Conservation (phyloP, 495 filamentous ascomycete genomes). For the Penicillium psychrofluorescens region DNA sequence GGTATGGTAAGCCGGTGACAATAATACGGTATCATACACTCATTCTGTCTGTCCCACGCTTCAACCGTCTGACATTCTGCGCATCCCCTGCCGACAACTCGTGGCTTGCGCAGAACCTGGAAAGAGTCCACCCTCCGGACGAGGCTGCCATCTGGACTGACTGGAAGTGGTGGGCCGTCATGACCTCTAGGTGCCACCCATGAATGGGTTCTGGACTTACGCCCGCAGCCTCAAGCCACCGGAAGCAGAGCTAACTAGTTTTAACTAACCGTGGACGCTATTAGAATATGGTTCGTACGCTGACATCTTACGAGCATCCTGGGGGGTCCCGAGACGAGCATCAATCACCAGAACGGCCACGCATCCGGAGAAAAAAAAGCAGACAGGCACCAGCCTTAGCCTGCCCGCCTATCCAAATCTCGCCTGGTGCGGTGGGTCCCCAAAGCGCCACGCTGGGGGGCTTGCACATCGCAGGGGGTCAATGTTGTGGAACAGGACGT, state of each 20-base stretch:
- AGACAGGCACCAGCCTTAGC: slow-evolving; percentile 4
- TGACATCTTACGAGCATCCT: slow-evolving; percentile 16
- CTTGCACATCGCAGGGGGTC: neutral
- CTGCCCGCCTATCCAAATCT: slow-evolving; percentile 19
- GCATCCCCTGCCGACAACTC: neutral
- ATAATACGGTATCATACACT: neutral
- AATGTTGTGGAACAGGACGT: no score
- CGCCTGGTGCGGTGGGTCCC: slow-evolving; percentile 18
- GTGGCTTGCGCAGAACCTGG: slow-evolving; percentile 1
- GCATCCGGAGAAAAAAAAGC: slow-evolving; percentile 23
- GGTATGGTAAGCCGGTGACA: neutral
- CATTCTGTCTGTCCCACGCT: no score
- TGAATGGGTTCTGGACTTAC: slow-evolving; percentile 1
- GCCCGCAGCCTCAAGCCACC: slow-evolving; percentile 8
- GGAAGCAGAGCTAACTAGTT: neutral
- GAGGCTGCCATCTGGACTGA: no score
- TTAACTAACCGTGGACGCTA: no score
- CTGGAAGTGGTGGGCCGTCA: slow-evolving; percentile 20
- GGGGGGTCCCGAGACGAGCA: slow-evolving; percentile 19
- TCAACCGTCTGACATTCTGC: no score
- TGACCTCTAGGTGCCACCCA: slow-evolving; percentile 18
- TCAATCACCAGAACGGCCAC: slow-evolving; percentile 17
- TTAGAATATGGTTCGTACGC: slow-evolving; percentile 5
- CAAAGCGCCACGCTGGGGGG: slow-evolving; percentile 7
- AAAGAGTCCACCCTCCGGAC: neutral